Evolutionary conservation across 2,329 filamentous ascomycete genomes (phyloP).

Genomic region (Neonectria punicea): DNA sequence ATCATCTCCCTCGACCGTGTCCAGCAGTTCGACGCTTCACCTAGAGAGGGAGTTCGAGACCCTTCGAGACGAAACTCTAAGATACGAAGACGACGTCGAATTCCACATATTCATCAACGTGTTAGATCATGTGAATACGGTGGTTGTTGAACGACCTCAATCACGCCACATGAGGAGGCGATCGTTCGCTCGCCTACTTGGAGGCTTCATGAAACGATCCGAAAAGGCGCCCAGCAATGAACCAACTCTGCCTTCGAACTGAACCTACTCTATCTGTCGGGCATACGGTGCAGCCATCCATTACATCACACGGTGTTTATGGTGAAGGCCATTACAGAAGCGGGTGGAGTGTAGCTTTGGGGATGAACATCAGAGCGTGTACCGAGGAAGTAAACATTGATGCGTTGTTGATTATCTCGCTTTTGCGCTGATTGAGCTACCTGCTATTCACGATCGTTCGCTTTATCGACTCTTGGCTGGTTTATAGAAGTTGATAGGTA

Average conservation of each 20-base stretch:
- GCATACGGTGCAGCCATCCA: background rate
- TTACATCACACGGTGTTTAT: background rate
- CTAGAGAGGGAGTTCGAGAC: slow-evolving; percentile 38
- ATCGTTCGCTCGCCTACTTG: slow-evolving; percentile 36
- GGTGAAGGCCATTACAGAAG: slow-evolving; percentile 21
- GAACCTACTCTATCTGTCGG: background rate
- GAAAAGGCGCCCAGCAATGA: slow-evolving; percentile 27
- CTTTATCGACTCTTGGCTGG: background rate
- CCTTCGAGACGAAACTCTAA: slow-evolving; percentile 37
- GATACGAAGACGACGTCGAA: slow-evolving; percentile 40
- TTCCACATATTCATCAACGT: slow-evolving; percentile 42
- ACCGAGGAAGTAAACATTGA: background rate
- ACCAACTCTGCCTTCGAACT: slow-evolving; percentile 17
- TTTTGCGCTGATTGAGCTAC: background rate
- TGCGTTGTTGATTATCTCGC: background rate
- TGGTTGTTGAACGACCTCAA: slow-evolving; percentile 33
- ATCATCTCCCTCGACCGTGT: slow-evolving; percentile 32
- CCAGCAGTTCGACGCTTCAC: slow-evolving; percentile 33
- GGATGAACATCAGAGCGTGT: background rate
- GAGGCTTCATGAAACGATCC: slow-evolving; percentile 32
- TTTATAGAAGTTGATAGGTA: no score
- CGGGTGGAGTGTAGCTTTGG: background rate
- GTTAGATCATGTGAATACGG: slow-evolving; percentile 38
- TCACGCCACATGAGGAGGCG: slow-evolving; percentile 24
- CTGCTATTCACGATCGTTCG: background rate